Evolutionary conservation across 306 rosid genomes (phyloP).

Genomic region (Begonia peltatifolia): DNA sequence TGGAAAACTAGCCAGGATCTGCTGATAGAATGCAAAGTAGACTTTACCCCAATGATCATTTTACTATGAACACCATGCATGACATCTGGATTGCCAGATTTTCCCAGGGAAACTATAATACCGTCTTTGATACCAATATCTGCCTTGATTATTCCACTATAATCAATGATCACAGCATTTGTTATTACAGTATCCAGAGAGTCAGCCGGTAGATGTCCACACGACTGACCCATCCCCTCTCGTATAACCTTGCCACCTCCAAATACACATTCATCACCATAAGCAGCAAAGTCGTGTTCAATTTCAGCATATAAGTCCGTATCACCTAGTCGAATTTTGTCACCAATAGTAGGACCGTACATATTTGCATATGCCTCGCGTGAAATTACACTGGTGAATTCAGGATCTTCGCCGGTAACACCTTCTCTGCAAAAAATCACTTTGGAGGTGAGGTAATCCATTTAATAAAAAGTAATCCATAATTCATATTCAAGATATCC

Average conservation of each 20-base stretch:
- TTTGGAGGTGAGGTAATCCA: slow-evolving; percentile 20
- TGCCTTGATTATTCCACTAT: slow-evolving; percentile 71
- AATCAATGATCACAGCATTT: slow-evolving; percentile 71
- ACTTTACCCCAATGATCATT: slow-evolving; percentile 64
- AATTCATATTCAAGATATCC: slow-evolving; percentile 10
- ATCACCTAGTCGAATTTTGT: slow-evolving; percentile 88
- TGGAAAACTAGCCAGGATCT: slow-evolving; percentile 5
- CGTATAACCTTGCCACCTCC: slow-evolving; percentile 95
- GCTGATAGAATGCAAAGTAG: slow-evolving; percentile 8
- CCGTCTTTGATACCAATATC: slow-evolving; percentile 79
- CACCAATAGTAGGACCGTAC: slow-evolving; percentile 88
- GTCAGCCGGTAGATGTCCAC: slow-evolving; percentile 24
- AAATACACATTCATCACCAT: slow-evolving; percentile 88
- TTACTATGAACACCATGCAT: slow-evolving; percentile 37
- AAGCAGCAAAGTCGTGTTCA: slow-evolving; percentile 56
- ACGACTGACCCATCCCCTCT: slow-evolving; percentile 91
- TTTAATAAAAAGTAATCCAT: slow-evolving; percentile 8
- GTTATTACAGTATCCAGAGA: slow-evolving; percentile 80
- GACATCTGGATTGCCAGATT: slow-evolving; percentile 84
- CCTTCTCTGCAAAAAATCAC: slow-evolving; percentile 70
- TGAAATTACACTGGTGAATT: slow-evolving; percentile 35
- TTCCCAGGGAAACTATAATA: slow-evolving; percentile 45
- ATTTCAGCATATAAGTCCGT: slow-evolving; percentile 73
- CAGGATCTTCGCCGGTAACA: slow-evolving; percentile 34
- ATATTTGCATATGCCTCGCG: slow-evolving; percentile 63